Percentiles rank a stretch among this genome's conserved stretches.
phyloP scores from a whole-genome alignment of 2,329 filamentous ascomycete genomes.

The Macroventuria anomochaeta region DNA sequence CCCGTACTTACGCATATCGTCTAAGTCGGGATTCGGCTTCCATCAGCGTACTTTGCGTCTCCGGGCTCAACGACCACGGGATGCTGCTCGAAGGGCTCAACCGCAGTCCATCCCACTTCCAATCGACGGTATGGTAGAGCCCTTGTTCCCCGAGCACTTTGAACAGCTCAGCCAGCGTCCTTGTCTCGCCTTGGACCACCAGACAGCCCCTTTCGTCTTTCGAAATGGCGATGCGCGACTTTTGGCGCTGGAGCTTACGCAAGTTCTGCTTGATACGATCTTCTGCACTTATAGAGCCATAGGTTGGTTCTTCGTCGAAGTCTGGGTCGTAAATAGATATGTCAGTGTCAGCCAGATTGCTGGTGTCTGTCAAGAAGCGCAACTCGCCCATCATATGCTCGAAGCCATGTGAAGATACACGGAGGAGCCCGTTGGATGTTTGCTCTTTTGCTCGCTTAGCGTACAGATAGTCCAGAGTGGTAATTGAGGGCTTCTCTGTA shows the following conservation, averaged over 20 bases:
- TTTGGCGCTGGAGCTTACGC: neutral
- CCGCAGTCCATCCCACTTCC: constrained; percentile 6
- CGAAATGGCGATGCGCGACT: neutral
- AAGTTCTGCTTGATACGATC: neutral
- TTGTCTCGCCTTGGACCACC: neutral
- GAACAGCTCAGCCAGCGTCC: neutral
- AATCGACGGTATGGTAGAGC: neutral
- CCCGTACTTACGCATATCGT: neutral
- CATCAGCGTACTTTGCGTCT: neutral
- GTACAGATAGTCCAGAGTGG: neutral
- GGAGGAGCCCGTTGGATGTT: no score
- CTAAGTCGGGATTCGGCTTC: neutral
- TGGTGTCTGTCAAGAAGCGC: neutral
- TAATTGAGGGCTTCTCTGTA: neutral
- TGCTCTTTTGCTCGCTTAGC: rapidly evolving
- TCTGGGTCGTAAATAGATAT: neutral
- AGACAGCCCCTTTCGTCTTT: neutral
- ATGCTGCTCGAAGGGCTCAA: neutral
- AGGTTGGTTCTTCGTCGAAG: neutral
- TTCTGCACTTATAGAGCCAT: neutral
- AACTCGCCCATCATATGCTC: neutral
- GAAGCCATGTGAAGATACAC: neutral
- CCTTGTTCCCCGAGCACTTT: neutral
- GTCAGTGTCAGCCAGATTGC: no score
- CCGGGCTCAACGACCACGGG: neutral